Evolutionary conservation across 129 eudicot species (phyloP), one percentile per base, ranked within the genome.

Genomic region (Dittrichia graveolens): DNA sequence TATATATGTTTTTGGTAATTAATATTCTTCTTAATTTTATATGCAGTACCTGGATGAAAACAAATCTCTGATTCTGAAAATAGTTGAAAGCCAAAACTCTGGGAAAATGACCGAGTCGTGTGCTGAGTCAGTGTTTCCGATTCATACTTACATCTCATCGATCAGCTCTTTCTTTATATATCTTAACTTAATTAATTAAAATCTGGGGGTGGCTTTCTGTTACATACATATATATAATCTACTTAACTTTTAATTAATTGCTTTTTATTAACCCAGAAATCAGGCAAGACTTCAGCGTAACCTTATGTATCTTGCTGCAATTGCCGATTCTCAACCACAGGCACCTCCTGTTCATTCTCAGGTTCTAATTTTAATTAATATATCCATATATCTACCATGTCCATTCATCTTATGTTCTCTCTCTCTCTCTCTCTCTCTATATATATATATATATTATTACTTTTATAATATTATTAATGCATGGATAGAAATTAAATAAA

Each of bases 261-360:
- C n/a, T 65, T 75, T n/a, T 12, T 67, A 10, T 57, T 57, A 31
- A 65, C 14, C 74, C 79, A 92, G 97, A 74, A 87, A 92, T 77
- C 98, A 89, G 75, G 98, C 95, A 4, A 92, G 89, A 75, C 91
- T 92, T 40, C 98, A 92, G 76, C 65, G 96, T 57, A 92, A 92
- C 81, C 89, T 92, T 63, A 92, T 92, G 98, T 92, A 92, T 84
- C 98, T 92, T 66, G 98, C 98, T 79, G 95, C 98, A 13, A 92
- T 92, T 53, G 98, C 98, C 61, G 98, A 92, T 87, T 83, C 96
- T 62, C 98, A 92, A 64, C 98, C 98, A 45, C 96, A 89, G 52
- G 85, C 94, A 41, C 87, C 97, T 4, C 77, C 85, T 55, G 79
- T 87, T 88, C 95, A 89, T 85, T 92, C 98, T 74, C 98, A 89